phyloP scores from a whole-genome alignment of 192 early-diverging fungal genomes.

The Umbelopsis ramanniana region DNA sequence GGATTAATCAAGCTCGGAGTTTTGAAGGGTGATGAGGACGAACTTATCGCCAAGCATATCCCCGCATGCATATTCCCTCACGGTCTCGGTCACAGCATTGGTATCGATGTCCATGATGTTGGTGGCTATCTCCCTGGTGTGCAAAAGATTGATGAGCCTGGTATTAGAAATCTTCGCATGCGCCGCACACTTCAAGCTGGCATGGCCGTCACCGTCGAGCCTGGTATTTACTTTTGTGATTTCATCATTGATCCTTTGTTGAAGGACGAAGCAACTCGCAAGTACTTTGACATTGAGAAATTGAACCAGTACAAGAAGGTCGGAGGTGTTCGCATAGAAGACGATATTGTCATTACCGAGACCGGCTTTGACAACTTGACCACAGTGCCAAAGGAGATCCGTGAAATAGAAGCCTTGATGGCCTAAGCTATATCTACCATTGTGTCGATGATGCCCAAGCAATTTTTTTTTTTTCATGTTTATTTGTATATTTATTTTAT shows the following conservation, averaged over 20 bases:
- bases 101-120: constrained; percentile 91
- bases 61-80: constrained; percentile 90
- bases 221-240: constrained; percentile 92
- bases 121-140: constrained; percentile 84
- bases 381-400: constrained; percentile 75
- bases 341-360: constrained; percentile 83
- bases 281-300: constrained; percentile 69
- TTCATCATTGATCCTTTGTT: constrained; percentile 71
- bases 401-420: constrained; percentile 67
- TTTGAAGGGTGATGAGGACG: constrained; percentile 65
- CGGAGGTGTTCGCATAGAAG: constrained; percentile 95
- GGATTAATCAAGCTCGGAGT: constrained; percentile 77
- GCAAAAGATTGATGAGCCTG: constrained; percentile 72
- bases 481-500: not conserved
- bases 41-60: constrained; percentile 68
- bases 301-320: constrained; percentile 72
- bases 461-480: not conserved
- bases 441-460: not conserved
- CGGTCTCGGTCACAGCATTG: constrained; percentile 87
- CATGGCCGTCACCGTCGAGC: constrained; percentile 93
- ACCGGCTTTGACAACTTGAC: constrained; percentile 83
- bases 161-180: constrained; percentile 76
- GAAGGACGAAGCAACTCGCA: constrained; percentile 53
- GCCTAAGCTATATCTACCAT: not conserved
- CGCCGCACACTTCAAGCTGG: constrained; percentile 72